Evolutionary conservation across 345 rosid species (phyloP), one percentile per base, ranked within the genome.

Genomic region (Populus alba): DNA sequence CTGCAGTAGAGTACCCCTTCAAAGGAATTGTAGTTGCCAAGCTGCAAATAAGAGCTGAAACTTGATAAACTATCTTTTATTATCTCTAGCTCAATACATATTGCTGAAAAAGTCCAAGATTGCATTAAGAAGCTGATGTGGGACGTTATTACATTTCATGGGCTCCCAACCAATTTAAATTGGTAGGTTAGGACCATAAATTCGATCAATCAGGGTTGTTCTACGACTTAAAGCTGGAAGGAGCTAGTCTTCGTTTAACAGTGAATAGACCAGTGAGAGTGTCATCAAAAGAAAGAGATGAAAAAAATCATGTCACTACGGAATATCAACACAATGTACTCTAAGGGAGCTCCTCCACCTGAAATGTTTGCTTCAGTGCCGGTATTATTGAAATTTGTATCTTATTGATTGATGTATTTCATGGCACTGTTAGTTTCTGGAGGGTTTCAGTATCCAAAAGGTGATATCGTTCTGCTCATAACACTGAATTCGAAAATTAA

Each of bases 1-100:
- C 95, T 88, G 92, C 99, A 96, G 78, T 94, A 96, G 8, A 92
- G 90, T 45, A 96, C 98, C 49, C 99, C 98, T 90, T 96, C 99
- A 75, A 94, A 92, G 79, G 99, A 94, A 85, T 96, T 96, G 94
- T 96, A 96, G 79, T 89, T 96, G 80, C 99, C 90, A 66, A 94
- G 95, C 98, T 92, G 95, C 92, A 86, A 51, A 73, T 23, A 11
- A 27, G 70, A 62, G 17, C 37, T 22, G 29, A 5, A 65, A 75
- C 61, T 20, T 65, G 10, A 25, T 45, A 12, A 47, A 65, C 4
- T 47, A 7, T 74, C 59, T 17, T 74, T 20, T 17, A 65, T 47
- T 31, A 27, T 18, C 31, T n/a, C 33, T 66, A 13, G 25, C 63
- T 27, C 16, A 5, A 22, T 9, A 10, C 17, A 7, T 23, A 38